Evolutionary conservation across 495 filamentous ascomycete genomes (phyloP), one percentile per base, ranked within the genome.

Genomic region (Emericellopsis terricola): DNA sequence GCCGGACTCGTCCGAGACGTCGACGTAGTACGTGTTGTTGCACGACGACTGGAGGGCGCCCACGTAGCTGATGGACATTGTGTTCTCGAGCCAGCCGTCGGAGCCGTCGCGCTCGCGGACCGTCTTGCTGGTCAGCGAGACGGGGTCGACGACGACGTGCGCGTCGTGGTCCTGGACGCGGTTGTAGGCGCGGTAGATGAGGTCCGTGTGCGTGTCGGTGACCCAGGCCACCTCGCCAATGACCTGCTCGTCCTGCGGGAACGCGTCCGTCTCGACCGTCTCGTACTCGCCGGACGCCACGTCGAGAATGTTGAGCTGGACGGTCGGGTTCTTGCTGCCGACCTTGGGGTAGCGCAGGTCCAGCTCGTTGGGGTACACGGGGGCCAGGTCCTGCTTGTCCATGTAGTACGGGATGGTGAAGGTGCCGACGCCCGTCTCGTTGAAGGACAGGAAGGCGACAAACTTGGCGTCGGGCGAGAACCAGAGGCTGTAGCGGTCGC

Each of bases 361-460:
- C 1, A 69, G 48, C 21, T 68, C 56, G 2, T 49, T 40, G 0
- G 69, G 65, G 38, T 74, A 73, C 1, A 53, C 40, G 1, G 69
- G 66, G 0, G 68, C 60, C 5, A 50, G 40, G 9, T 48, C 42
- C 30, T 60, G 44, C 24, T 53, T 43, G 20, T 58, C 51, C 68
- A 71, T 71, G 40, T 65, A 73, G 41, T 73, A 72, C 0, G 64
- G 64, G 8, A 74, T 53, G 2, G 60, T 63, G 38, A 65, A 74
- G 0, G 65, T 71, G 33, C 59, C 52, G 16, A 66, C 69, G 7
- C 65, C 69, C 1, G 64, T 70, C 47, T 74, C 69, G 38, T 73
- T 61, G 48, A 71, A 68, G 38, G 55, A 59, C 34, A 74, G 54
- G 34, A 60, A 74, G 6, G 67, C 67, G 21, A 73, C 53, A 23